Base-by-base conservation (phyloP, 208 protist genomes). In the Crithidia fasciculata region DNA sequence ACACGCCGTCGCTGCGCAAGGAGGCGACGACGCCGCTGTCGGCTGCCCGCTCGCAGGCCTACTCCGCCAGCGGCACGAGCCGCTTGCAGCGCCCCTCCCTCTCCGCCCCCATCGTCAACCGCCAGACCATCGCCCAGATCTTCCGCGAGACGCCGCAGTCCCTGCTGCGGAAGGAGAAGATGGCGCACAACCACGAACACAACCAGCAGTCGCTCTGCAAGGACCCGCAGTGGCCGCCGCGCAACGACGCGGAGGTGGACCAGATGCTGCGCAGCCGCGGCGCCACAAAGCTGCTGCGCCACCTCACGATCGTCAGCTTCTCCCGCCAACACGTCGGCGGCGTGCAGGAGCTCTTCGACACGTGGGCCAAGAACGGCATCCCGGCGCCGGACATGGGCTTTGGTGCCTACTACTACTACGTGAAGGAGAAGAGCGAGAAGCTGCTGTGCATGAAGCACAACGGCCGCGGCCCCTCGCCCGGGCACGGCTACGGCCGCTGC, bases 381-480 rank as follows among this genome's bases (percentile, higher is more conserved):
- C 79, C 80, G 2, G 81, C 89, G 8, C 84, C 82, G 36, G 89
- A 90, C 69, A 78, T 89, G 64, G 75, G 75, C 56, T 94, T 94
- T 73, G 89, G 84, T 10, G 78, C 84, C 16, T 94, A 94, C 80
- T 94, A 94, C 76, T 87, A 72, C 62, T 94, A 94, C 72, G 84
- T 87, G 12, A 86, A 90, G 76, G 83, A 88, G 69, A 87, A 84
- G 68, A 81, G 79, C 57, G 76, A 82, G 19, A 82, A 85, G 71
- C 66, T 82, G 57, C 62, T 94, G 65, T 94, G 89, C 75, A 85
- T 94, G 72, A 87, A 90, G 60, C 89, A 94, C 77, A 94, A 94
- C 72, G 86, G 89, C 9, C 86, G 86, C 15, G 81, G 82, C 12
- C 72, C 76, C 19, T 82, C 72, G 12, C 80, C 80, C 4, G 89